These are phyloP conservation scores for Vicia faba DNA, from an alignment of 306 rosid genomes.

Conservation along the genomic window DNA sequence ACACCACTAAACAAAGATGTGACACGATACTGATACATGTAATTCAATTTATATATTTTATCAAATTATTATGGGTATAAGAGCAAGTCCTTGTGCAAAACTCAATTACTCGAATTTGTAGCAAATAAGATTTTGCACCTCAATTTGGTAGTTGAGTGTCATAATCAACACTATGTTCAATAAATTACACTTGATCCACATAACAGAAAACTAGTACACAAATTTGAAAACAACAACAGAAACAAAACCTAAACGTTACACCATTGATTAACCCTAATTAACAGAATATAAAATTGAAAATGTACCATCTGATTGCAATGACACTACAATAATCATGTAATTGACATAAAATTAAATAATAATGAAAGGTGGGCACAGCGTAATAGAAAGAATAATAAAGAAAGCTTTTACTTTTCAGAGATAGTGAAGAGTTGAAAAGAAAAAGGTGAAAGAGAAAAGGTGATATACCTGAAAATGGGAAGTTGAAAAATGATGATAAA, in stretches of 20 bases:
- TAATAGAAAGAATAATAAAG: slow-evolving; percentile 7
- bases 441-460: not conserved
- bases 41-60: too few relatives aligned
- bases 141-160: not conserved
- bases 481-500: slow-evolving; percentile 70
- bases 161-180: not conserved
- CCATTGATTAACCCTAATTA: slow-evolving; percentile 27
- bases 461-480: slow-evolving; percentile 85
- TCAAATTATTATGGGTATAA: too few relatives aligned
- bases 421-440: not conserved
- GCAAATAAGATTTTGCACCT: not conserved
- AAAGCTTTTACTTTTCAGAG: not conserved
- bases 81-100: too few relatives aligned
- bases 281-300: slow-evolving; percentile 19
- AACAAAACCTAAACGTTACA: slow-evolving; percentile 8
- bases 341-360: not conserved
- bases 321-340: not conserved
- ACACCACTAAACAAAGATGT: too few relatives aligned
- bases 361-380: not conserved
- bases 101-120: not conserved
- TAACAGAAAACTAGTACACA: not conserved
- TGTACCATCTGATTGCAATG: not conserved
- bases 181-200: not conserved
- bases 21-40: too few relatives aligned
- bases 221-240: not conserved